phyloP scores from a whole-genome alignment of 2,329 filamentous ascomycete genomes.

The Pyricularia sp. region DNA sequence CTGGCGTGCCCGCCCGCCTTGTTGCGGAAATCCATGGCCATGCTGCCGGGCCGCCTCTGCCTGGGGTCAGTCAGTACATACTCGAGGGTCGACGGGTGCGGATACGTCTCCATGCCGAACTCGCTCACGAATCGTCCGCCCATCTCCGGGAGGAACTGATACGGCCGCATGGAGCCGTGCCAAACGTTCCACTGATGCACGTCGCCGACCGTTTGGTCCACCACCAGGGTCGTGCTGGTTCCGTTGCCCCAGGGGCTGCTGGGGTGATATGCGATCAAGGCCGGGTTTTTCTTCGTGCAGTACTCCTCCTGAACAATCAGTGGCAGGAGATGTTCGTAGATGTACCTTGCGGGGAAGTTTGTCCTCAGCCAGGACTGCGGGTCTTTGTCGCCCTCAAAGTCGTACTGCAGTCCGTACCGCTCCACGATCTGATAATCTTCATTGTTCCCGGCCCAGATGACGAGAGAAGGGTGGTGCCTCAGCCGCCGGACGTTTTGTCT shows the following conservation, averaged over 20 bases:
- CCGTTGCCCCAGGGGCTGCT: conserved; percentile 77
- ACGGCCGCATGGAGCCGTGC: conserved; percentile 85
- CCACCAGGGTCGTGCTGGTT: conserved; percentile 41
- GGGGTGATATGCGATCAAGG: conserved; percentile 52
- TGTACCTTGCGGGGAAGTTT: conserved; percentile 81
- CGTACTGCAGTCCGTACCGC: conserved; percentile 57
- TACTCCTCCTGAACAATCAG: conserved; percentile 34
- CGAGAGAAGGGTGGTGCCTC: conserved; percentile 75
- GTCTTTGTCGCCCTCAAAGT: conserved; percentile 59
- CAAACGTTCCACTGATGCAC: conserved; percentile 96
- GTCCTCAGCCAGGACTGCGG: conserved; percentile 76
- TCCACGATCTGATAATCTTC: conserved; percentile 88
- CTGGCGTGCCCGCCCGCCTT: conserved; percentile 85
- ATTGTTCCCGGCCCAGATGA: conserved; percentile 87
- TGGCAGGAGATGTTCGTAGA: conserved; percentile 80
- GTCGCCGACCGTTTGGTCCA: conserved; percentile 70
- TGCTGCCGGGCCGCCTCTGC: conserved; percentile 56
- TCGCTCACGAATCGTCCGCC: conserved; percentile 85
- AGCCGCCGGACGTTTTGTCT: conserved; percentile 57
- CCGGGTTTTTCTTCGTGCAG: conserved; percentile 52
- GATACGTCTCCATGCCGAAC: conserved; percentile 92
- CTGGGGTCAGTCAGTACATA: conserved; percentile 48
- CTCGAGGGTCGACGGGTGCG: conserved; percentile 71
- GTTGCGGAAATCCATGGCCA: conserved; percentile 89
- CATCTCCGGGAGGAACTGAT: conserved; percentile 78